Base-by-base conservation (phyloP, 306 rosid genomes). In the Gastrolobium villosum region DNA sequence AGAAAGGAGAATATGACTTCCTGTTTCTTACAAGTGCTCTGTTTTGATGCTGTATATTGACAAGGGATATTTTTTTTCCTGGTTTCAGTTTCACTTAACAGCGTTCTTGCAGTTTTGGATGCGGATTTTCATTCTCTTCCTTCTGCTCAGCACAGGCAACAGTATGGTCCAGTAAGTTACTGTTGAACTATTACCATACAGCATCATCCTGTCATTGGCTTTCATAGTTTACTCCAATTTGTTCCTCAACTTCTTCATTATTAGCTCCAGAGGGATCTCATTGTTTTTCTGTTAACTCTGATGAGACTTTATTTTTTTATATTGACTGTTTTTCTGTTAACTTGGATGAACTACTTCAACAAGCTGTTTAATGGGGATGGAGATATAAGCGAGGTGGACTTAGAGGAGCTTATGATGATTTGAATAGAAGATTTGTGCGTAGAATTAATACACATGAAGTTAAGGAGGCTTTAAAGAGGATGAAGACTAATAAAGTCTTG, bases 101-200 rank as follows among this genome's bases (percentile, higher is more conserved):
- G 99, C 26, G 97, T 95, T 31, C 90, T 95, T 82, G 99, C 99
- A 34, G 99, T 95, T 76, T 81, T 95, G 90, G 99, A 95, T 87
- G 99, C 99, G 15, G 99, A 93, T 87, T 95, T 95, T 81, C 99
- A 95, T 82, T 95, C 98, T 79, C 97, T 93, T 76, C 97, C 99
- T 81, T 87, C 98, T 81, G 79, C 89, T 72, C 96, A 91, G 87
- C 94, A 95, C 84, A 90, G 99, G 79, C 98, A 93, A 87, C 99
- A 91, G 84, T 95, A 93, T 32, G 98, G 99, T 83, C 97, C 98
- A 72, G 99, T 95, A 95, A 76, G 97, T 93, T 78, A 26, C 80
- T 68, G 56, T 64, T 80, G 66, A 79, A 84, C 82, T 15, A 9
- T 74, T 74, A 7, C 40, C 30, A 72, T 72, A 74, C 35, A 44